phyloP scores from a whole-genome alignment of 495 filamentous ascomycete species.

The Symbiotaphrina buchneri region DNA sequence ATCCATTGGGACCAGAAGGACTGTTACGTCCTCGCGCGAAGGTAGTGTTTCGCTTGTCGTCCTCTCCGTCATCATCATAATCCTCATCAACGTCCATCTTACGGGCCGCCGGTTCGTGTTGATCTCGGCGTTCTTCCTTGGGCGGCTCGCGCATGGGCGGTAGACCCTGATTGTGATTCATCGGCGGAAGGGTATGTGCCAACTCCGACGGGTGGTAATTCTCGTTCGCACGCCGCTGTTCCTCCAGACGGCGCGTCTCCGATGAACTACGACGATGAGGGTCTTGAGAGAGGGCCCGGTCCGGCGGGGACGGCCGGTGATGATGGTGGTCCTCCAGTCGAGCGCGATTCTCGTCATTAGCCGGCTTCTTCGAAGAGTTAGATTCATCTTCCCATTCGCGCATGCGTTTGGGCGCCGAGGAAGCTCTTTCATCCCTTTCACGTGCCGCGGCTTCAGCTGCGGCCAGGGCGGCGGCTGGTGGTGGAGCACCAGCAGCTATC shows the following conservation, averaged over 20 bases:
- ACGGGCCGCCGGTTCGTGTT: conserved; percentile 61
- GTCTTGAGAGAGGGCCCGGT: conserved; percentile 32
- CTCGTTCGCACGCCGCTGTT: conserved; percentile 46
- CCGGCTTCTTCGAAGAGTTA: conserved; percentile 51
- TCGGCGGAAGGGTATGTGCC: conserved; percentile 42
- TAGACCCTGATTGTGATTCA: conserved; percentile 43
- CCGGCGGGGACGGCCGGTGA: conserved; percentile 47
- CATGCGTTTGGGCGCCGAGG: conserved; percentile 58
- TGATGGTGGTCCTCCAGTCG: conserved; percentile 65
- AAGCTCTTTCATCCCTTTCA: conserved; percentile 58
- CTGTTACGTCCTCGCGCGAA: no score
- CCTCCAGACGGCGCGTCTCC: conserved; percentile 45
- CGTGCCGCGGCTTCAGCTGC: conserved; percentile 59
- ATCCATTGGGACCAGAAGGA: no score
- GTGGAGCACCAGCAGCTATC: conserved; percentile 57
- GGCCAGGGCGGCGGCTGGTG: conserved; percentile 46
- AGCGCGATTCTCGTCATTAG: conserved; percentile 68
- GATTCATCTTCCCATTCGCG: conserved; percentile 83
- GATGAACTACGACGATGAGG: conserved; percentile 58
- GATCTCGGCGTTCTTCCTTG: conserved; percentile 30
- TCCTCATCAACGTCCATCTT: conserved; percentile 97
- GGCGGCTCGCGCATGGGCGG: conserved; percentile 26
- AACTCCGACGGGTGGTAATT: conserved; percentile 78
- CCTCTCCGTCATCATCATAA: conserved; percentile 73
- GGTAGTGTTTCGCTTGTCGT: no score